phyloP scores from a whole-genome alignment of 495 filamentous ascomycete species.

The Penicillium herquei region DNA sequence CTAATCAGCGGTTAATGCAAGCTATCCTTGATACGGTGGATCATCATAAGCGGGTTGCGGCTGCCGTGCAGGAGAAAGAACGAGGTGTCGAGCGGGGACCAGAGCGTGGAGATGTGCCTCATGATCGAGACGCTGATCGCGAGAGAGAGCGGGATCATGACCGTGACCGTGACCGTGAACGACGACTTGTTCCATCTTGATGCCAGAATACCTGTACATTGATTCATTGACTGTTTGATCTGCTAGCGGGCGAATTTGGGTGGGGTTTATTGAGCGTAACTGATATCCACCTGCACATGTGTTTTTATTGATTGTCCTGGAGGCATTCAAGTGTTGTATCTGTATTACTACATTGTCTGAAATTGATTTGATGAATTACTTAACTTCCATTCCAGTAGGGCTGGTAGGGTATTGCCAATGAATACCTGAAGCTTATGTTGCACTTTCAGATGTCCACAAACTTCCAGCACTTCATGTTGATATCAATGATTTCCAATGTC shows the following conservation, averaged over 20 bases:
- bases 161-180: constrained; percentile 1
- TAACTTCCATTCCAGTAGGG: too few relatives aligned
- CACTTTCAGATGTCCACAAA: too few relatives aligned
- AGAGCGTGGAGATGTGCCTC: constrained; percentile 9
- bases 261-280: too few relatives aligned
- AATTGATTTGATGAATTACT: too few relatives aligned
- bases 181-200: neutral
- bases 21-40: constrained; percentile 48
- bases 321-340: too few relatives aligned
- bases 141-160: constrained; percentile 13
- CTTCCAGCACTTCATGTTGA: too few relatives aligned
- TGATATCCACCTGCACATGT: too few relatives aligned
- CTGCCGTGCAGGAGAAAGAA: constrained; percentile 35
- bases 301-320: too few relatives aligned
- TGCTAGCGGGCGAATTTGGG: neutral
- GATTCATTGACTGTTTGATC: neutral
- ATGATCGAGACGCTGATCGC: constrained; percentile 10
- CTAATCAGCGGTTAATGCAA: constrained; percentile 47
- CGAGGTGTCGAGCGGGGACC: constrained; percentile 20
- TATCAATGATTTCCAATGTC: too few relatives aligned
- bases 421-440: too few relatives aligned
- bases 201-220: neutral
- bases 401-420: too few relatives aligned
- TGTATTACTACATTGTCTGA: too few relatives aligned
- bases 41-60: constrained; percentile 38